Evolutionary conservation across 2,329 filamentous ascomycete species (phyloP), one percentile per base, ranked within the genome.

Genomic region (Sporothrix humicola): DNA sequence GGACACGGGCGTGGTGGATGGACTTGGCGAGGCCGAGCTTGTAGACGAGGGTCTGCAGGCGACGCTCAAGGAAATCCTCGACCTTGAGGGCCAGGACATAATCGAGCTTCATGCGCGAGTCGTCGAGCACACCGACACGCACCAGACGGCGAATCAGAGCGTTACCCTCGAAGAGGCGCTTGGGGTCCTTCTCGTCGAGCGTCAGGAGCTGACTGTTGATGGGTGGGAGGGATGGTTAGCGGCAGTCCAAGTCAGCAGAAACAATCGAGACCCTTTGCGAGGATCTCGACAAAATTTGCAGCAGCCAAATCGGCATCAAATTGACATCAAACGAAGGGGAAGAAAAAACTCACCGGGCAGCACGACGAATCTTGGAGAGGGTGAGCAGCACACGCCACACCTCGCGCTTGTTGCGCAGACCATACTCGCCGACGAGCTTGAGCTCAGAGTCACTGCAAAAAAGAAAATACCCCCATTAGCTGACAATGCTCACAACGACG

Each of bases 81-180:
- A 97, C 93, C 91, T 97, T 97, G 77, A 99, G 92, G 87, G 96
- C 96, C 84, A 99, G 89, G 84, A 99, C 96, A 92, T 99, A 98
- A 98, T 99, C 96, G 90, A 99, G 96, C 93, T 98, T 99, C 96
- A 99, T 99, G 91, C 96, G 96, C 85, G 95, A 95, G 90, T 99
- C 96, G 86, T 99, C 96, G 83, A 99, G 94, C 83, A 99, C 96
- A 93, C 96, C 96, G 85, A 98, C 95, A 86, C 96, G 96, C 80
- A 99, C 96, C 80, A 99, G 94, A 93, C 96, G 96, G 86, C 96
- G 96, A 92, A 99, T 99, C 85, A 99, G 91, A 85, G 96, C 96
- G 87, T 99, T 99, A 87, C 96, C 96, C 91, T 99, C 96, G 90
- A 99, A 99, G 80, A 99, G 95, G 88, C 96, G 95, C 92, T 98